phyloP scores from a whole-genome alignment of 805 yeast species.

The Candida maltosa region DNA sequence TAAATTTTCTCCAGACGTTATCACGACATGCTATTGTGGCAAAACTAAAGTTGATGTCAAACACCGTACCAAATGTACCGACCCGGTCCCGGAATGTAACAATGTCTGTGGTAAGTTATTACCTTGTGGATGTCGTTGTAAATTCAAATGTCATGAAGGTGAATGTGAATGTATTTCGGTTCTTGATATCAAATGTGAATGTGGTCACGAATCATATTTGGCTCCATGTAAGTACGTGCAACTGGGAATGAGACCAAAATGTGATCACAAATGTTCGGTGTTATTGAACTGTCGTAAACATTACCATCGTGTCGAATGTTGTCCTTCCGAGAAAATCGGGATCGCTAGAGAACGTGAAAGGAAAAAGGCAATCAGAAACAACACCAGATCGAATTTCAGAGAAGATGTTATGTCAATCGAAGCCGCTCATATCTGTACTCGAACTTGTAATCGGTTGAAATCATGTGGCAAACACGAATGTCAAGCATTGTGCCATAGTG shows the following conservation, averaged over 20 bases:
- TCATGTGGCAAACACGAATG: slow-evolving; percentile 66
- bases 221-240: slow-evolving; percentile 64
- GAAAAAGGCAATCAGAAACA: slow-evolving; percentile 48
- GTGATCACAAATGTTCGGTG: slow-evolving; percentile 71
- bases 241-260: slow-evolving; percentile 52
- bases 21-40: slow-evolving; percentile 81
- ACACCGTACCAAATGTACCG: slow-evolving; percentile 60
- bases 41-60: slow-evolving; percentile 46
- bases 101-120: slow-evolving; percentile 58
- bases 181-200: slow-evolving; percentile 55
- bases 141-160: slow-evolving; percentile 72
- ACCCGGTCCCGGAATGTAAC: slow-evolving; percentile 76
- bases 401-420: slow-evolving; percentile 59
- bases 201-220: slow-evolving; percentile 53
- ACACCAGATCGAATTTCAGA: slow-evolving; percentile 30
- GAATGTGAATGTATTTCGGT: slow-evolving; percentile 62
- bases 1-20: slow-evolving; percentile 55
- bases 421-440: slow-evolving; percentile 70
- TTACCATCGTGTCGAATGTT: slow-evolving; percentile 66
- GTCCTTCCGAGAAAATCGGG: slow-evolving; percentile 64
- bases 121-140: slow-evolving; percentile 73
- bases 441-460: slow-evolving; percentile 58
- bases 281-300: slow-evolving; percentile 79
- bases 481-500: slow-evolving; percentile 69
- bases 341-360: slow-evolving; percentile 50